Percentiles rank a stretch among this genome's conserved stretches.
These are phyloP conservation scores for Parathielavia hyrcaniae DNA, from an alignment of 495 filamentous ascomycete genomes.

Conservation along the genomic window DNA sequence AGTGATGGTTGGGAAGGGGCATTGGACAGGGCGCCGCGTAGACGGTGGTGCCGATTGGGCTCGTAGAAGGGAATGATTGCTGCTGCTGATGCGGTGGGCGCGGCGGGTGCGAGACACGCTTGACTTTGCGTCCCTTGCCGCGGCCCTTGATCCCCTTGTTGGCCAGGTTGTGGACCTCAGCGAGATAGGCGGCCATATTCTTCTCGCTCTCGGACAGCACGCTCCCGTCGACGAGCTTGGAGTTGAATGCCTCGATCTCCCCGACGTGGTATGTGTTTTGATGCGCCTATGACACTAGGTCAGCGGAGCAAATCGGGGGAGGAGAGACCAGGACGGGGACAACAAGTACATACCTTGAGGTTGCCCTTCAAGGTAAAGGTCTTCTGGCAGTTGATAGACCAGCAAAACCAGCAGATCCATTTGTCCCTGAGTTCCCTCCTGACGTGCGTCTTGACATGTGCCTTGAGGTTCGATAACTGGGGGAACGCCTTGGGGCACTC, in stretches of 20 bases:
- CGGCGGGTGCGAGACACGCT: slow-evolving; percentile 1
- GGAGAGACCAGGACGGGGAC: no score
- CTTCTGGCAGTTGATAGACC: slow-evolving; percentile 74
- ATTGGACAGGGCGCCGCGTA: slow-evolving; percentile 19
- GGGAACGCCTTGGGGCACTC: slow-evolving; percentile 82
- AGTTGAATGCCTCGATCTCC: slow-evolving; percentile 64
- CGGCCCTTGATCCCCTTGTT: slow-evolving; percentile 98
- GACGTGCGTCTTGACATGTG: slow-evolving; percentile 77
- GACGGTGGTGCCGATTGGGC: slow-evolving; percentile 2
- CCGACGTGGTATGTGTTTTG: slow-evolving; percentile 85
- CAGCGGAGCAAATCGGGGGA: no score
- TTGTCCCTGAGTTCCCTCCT: slow-evolving; percentile 55
- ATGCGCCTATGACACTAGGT: no score
- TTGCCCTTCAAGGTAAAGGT: slow-evolving; percentile 85
- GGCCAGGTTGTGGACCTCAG: slow-evolving; percentile 83
- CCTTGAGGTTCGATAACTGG: slow-evolving; percentile 80
- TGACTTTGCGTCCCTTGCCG: slow-evolving; percentile 68
- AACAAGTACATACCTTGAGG: slow-evolving; percentile 74
- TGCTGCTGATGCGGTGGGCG: not conserved
- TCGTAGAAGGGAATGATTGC: slow-evolving; percentile 5
- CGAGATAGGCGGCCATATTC: slow-evolving; percentile 81
- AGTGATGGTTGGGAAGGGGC: slow-evolving; percentile 4
- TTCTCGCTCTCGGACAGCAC: slow-evolving; percentile 61
- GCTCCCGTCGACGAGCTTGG: slow-evolving; percentile 61
- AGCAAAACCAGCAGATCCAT: slow-evolving; percentile 75